phyloP scores from a whole-genome alignment of 2,329 filamentous ascomycete genomes.

The Ophiostoma himal-ulmi region DNA sequence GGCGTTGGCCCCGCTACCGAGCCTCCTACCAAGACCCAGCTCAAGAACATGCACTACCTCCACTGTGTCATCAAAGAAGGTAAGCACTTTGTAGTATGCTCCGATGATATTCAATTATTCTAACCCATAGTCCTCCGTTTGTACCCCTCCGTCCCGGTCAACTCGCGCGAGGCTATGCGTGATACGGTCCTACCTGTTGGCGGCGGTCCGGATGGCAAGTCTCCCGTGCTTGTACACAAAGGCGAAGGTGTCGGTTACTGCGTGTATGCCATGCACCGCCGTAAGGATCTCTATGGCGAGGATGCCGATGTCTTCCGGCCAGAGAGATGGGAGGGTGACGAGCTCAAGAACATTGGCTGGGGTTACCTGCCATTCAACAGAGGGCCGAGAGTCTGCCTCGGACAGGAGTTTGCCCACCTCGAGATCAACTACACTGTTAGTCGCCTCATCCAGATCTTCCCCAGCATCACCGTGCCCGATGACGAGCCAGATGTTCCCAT shows the following conservation, averaged over 20 bases:
- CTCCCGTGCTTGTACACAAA: slow-evolving; percentile 41
- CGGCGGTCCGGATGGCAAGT: slow-evolving; percentile 40
- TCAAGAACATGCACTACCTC: slow-evolving; percentile 1
- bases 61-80: slow-evolving; percentile 13
- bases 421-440: slow-evolving; percentile 13
- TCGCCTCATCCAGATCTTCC: slow-evolving; percentile 8
- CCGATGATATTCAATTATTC: not conserved
- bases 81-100: not conserved
- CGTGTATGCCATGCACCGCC: slow-evolving; percentile 34
- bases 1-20: not conserved
- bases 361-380: slow-evolving; percentile 22
- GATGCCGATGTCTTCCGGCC: slow-evolving; percentile 22
- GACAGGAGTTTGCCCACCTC: slow-evolving; percentile 13
- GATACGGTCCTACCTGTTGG: slow-evolving; percentile 42
- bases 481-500: not conserved
- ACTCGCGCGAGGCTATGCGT: slow-evolving; percentile 21
- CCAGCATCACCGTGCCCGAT: not conserved
- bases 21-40: slow-evolving; percentile 5
- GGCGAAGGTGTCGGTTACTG: slow-evolving; percentile 37
- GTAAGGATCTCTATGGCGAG: slow-evolving; percentile 20
- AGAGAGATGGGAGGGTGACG: slow-evolving; percentile 19
- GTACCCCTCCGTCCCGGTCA: slow-evolving; percentile 19
- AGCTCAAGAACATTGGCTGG: slow-evolving; percentile 15
- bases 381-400: slow-evolving; percentile 19
- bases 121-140: slow-evolving; percentile 1